Percentiles rank a stretch among this genome's conserved stretches.
Conservation (phyloP, 208 protist species). For the Leishmania major region DNA sequence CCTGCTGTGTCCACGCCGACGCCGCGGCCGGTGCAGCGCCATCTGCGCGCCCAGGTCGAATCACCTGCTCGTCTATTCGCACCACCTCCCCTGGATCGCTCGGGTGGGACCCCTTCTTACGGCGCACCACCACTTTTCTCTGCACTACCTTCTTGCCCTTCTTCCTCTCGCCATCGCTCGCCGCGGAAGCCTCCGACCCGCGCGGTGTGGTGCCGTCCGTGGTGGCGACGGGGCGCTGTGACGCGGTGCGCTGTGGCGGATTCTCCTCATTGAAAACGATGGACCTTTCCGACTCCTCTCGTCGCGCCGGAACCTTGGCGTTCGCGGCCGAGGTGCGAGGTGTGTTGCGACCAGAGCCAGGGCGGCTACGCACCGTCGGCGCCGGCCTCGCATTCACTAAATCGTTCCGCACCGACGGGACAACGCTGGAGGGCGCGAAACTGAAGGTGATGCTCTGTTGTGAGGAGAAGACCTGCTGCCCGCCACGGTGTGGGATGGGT, state of each 20-base stretch:
- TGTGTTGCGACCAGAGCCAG: not conserved
- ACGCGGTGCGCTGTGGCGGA: not conserved
- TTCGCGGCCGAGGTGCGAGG: not conserved
- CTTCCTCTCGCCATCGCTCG: constrained; percentile 11
- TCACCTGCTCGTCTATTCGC: constrained; percentile 29
- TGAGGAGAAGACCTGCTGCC: not conserved
- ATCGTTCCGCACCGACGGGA: constrained; percentile 6
- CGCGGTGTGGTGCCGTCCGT: constrained; percentile 7
- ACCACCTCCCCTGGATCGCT: constrained; percentile 29
- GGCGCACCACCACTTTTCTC: constrained; percentile 30
- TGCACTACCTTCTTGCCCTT: constrained; percentile 23
- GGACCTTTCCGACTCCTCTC: constrained; percentile 8
- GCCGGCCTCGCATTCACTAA: not conserved
- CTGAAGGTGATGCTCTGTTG: constrained; percentile 27
- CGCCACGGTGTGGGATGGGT: not conserved
- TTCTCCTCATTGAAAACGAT: constrained; percentile 4
- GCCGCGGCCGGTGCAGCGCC: constrained; percentile 1
- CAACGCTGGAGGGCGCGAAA: not conserved
- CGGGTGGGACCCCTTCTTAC: constrained; percentile 24
- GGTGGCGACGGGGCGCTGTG: constrained; percentile 3
- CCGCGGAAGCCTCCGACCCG: constrained; percentile 16
- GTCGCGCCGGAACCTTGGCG: not conserved
- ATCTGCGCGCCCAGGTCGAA: constrained; percentile 27
- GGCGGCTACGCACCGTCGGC: not conserved
- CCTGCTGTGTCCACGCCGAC: not conserved